A percentile compares a stretch with the other conserved stretches of the same genome.
Conservation (phyloP, 1,139 yeast species). For the Arxiozyma telluris region DNA sequence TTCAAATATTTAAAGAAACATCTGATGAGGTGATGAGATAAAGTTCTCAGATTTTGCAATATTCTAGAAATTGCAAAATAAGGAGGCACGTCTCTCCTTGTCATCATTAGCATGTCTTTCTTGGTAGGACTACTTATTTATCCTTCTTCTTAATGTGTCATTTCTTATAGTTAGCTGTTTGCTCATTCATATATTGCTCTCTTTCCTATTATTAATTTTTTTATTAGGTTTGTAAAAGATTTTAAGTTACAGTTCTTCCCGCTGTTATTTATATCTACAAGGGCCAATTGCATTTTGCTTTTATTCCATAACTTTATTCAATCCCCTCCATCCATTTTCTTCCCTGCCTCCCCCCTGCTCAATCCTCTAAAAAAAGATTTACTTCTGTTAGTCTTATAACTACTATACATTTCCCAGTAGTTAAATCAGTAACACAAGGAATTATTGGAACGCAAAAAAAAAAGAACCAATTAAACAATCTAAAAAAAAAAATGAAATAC, state of each 20-base stretch:
- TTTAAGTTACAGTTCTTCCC: slow-evolving; percentile 1
- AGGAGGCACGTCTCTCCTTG: too few relatives aligned
- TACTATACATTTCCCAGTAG: background rate
- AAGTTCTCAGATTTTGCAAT: background rate
- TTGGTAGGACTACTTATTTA: background rate
- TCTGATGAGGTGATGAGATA: background rate
- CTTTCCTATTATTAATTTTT: too few relatives aligned
- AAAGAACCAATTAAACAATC: background rate
- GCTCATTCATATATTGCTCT: too few relatives aligned
- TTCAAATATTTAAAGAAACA: background rate
- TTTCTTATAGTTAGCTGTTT: too few relatives aligned
- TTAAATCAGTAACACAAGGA: background rate
- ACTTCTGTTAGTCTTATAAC: background rate
- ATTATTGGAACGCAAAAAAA: background rate
- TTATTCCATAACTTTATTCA: background rate
- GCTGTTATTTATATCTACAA: background rate
- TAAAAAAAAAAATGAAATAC: slow-evolving; percentile 62
- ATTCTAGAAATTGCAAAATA: too few relatives aligned
- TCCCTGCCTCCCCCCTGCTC: too few relatives aligned
- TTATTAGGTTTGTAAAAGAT: background rate
- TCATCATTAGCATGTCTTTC: background rate
- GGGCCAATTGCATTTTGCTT: slow-evolving; percentile 1
- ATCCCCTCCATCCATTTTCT: background rate
- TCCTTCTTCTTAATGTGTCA: background rate
- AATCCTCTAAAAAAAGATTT: background rate